Percentiles rank a stretch among this genome's conserved stretches.
Conservation (phyloP, 306 rosid species). For the Dryas drummondii region DNA sequence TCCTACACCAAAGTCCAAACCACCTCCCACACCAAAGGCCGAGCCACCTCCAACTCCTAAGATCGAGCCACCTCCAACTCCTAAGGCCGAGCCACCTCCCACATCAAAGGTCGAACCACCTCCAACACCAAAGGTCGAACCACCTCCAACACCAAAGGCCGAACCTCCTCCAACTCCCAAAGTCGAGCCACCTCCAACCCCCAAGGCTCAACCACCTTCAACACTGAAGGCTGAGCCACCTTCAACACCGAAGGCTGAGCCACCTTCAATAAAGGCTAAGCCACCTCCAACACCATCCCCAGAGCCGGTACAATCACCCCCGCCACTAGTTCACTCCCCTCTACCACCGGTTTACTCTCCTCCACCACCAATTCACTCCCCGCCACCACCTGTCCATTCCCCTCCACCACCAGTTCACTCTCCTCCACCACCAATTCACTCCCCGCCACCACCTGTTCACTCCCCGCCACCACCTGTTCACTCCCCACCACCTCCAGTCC, state of each 20-base stretch:
- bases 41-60: not conserved
- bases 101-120: not conserved
- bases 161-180: not conserved
- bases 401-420: conserved; percentile 23
- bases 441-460: conserved; percentile 22
- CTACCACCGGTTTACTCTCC: too few relatives aligned
- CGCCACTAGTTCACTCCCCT: conserved; percentile 7
- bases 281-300: not conserved
- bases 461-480: not conserved
- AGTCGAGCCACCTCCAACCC: not conserved
- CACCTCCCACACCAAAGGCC: not conserved
- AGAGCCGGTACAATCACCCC: not conserved
- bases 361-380: not conserved
- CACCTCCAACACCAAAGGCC: not conserved
- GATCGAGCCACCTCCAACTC: not conserved
- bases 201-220: not conserved
- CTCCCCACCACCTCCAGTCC: not conserved
- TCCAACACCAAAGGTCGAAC: not conserved
- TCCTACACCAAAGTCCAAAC: not conserved
- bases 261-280: too few relatives aligned
- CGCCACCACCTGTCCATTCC: not conserved
- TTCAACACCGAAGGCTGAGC: not conserved
- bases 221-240: not conserved
- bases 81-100: not conserved
- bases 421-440: conserved; percentile 10